Evolutionary conservation across 805 yeast genomes (phyloP).

Genomic region (Sugiyamaella smithiae): DNA sequence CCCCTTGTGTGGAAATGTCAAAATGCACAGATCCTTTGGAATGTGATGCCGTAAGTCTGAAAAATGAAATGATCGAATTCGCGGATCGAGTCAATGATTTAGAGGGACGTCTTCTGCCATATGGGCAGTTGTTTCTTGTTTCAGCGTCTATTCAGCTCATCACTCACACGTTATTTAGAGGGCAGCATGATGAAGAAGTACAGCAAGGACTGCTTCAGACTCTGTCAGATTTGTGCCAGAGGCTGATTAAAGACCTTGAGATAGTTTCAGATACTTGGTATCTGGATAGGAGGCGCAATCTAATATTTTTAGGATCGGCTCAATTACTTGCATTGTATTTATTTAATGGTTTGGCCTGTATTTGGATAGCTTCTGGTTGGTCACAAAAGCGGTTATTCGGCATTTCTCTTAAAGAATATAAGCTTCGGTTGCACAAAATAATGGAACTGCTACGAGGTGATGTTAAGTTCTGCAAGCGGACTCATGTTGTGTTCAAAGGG

Average conservation of each 20-base stretch:
- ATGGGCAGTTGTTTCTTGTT: not conserved
- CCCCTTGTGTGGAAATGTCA: not conserved
- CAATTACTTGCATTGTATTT: not conserved
- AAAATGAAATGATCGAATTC: not conserved
- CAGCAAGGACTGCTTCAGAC: not conserved
- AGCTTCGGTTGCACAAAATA: not conserved
- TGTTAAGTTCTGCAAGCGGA: conserved; percentile 4
- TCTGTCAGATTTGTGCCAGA: not conserved
- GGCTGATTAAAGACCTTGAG: not conserved
- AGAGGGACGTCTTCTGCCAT: conserved; percentile 3
- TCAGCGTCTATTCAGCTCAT: not conserved
- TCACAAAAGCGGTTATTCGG: not conserved
- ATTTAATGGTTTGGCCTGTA: not conserved
- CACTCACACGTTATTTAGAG: not conserved
- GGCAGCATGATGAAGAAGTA: not conserved
- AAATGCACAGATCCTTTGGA: not conserved
- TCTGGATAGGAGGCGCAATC: not conserved
- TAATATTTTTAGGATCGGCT: conserved; percentile 4
- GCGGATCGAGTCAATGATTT: not conserved
- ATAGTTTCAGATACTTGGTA: not conserved
- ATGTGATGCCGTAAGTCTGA: not conserved
- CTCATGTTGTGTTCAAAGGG: conserved; percentile 5
- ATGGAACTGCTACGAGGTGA: conserved; percentile 1
- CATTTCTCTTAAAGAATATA: not conserved
- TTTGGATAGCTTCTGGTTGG: not conserved